Conservation (phyloP, 2,329 filamentous ascomycete species). For the Lecanosticta acicola region DNA sequence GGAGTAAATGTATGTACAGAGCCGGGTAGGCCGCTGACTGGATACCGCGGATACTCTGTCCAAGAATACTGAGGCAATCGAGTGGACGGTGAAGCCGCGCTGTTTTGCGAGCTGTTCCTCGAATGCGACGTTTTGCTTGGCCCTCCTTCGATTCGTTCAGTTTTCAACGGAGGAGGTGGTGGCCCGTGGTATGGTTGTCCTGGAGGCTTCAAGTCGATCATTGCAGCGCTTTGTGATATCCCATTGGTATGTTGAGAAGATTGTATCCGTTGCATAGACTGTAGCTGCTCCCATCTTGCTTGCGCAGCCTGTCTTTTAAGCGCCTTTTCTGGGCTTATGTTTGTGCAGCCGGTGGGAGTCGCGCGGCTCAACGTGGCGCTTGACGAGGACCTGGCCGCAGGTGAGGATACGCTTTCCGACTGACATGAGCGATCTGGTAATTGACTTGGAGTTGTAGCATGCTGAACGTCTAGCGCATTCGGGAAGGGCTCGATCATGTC, state of each 20-base stretch:
- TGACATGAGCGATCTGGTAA: not conserved
- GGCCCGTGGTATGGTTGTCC: not conserved
- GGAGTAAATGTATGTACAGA: no score
- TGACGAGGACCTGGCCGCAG: no score
- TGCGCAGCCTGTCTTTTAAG: not conserved
- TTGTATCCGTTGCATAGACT: not conserved
- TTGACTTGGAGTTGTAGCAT: not conserved
- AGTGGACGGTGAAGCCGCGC: not conserved
- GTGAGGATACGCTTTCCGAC: no score
- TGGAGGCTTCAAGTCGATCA: not conserved
- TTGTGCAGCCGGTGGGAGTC: no score
- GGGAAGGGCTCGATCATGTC: not conserved
- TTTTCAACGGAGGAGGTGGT: not conserved
- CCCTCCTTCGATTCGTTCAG: not conserved
- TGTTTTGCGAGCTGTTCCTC: not conserved
- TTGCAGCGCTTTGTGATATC: no score
- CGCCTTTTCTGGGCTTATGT: not conserved
- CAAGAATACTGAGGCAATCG: constrained; percentile 3
- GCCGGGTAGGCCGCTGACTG: no score
- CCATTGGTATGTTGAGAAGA: no score
- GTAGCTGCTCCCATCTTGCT: not conserved
- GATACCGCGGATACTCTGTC: constrained; percentile 6
- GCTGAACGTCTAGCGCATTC: not conserved
- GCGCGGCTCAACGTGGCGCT: no score
- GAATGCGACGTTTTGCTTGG: not conserved